These are phyloP conservation scores for Aspergillus sp. DNA, from an alignment of 2,329 filamentous ascomycete species.

Conservation along the genomic window DNA sequence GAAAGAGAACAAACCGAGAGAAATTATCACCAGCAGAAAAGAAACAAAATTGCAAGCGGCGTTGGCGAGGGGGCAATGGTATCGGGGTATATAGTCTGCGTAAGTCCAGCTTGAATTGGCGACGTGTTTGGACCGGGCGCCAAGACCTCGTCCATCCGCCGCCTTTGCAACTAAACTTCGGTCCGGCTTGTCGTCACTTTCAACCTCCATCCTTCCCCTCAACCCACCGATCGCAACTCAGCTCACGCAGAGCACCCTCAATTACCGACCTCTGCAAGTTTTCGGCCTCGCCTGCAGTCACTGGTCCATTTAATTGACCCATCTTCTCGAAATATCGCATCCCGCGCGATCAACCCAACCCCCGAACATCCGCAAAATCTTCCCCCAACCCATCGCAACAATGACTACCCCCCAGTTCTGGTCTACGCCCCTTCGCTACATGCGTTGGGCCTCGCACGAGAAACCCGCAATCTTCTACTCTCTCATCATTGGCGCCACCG, in stretches of 20 bases:
- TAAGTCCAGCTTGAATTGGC: conserved; percentile 30
- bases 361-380: conserved; percentile 17
- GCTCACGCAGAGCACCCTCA: not conserved
- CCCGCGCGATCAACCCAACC: not conserved
- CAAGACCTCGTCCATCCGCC: conserved; percentile 35
- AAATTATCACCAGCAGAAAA: conserved; percentile 16
- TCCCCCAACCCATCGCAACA: conserved; percentile 16
- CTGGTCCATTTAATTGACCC: conserved; percentile 7
- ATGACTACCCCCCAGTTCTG: conserved; percentile 74
- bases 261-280: not conserved
- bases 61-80: conserved; percentile 21
- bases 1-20: conserved; percentile 19
- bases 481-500: conserved; percentile 68
- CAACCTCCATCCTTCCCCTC: conserved; percentile 25
- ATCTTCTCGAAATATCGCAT: not conserved
- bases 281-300: not conserved
- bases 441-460: conserved; percentile 83
- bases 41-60: conserved; percentile 10
- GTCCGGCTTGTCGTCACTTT: conserved; percentile 31
- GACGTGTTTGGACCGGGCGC: conserved; percentile 45
- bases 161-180: conserved; percentile 21
- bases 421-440: conserved; percentile 77
- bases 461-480: conserved; percentile 92
- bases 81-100: conserved; percentile 1
- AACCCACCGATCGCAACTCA: conserved; percentile 11